Evolutionary conservation across 1,284 basidiomycete species (phyloP), one percentile per base, ranked within the genome.

Genomic region (Termitomyces sp.): DNA sequence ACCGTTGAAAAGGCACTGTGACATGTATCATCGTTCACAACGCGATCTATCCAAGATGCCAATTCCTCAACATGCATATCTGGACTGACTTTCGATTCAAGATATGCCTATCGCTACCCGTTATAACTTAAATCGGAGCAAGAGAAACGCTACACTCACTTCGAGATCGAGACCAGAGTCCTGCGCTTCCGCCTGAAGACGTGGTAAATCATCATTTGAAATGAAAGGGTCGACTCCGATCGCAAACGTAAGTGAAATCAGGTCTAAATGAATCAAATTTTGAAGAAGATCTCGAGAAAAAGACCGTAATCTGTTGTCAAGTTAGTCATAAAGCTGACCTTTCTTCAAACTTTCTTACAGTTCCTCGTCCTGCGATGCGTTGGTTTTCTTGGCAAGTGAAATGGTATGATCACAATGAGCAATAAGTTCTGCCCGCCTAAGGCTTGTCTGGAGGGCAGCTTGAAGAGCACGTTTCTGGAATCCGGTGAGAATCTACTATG

Each of bases 241-340:
- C 7, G 77, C 78, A 44, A 79, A 76, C 0, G 73, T 62, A 41
- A 73, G 69, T 39, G 85, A 79, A 30, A 89, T 60, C n/a, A 88
- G 69, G 2, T 78, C 78, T n/a, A 72, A 65, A 9, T 72, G 66
- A 10, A 79, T 63, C 1, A 86, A 64, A 48, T 83, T 79, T 50
- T 80, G 76, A n/a, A 88, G 68, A 39, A 89, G 71, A 50, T 83
- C 80, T 18, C 76, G 74, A 39, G 74, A 66, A 57, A 86, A 76
- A 4, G 79, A 73, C n/a, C 70, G 68, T n/a, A 70, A 58, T 24
- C 75, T 79, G 47, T 31, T 16, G 26, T 37, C 10, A 37, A 19
- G 52, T 14, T 31, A 28, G 42, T 62, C 19, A 61, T 52, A 37
- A 40, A 39, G 7, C 19, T n/a, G n/a, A 24, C 16, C 24, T 13